phyloP scores from a whole-genome alignment of 345 rosid species.

The Salix purpurea region DNA sequence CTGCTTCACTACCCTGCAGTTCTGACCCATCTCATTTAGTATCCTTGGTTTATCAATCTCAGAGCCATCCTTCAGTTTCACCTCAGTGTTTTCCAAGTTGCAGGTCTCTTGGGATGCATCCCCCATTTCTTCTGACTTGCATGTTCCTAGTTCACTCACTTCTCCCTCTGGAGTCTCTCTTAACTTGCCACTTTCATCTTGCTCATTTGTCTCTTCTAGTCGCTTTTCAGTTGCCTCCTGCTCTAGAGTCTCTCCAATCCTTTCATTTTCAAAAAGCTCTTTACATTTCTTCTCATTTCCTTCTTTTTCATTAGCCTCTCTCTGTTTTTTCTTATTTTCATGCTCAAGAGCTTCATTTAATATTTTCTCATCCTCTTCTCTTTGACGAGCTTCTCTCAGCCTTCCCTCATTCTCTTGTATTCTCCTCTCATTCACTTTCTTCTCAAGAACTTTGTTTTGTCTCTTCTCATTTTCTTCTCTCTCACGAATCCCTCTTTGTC shows the following conservation, averaged over 20 bases:
- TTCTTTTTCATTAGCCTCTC: constrained; percentile 43
- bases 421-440: constrained; percentile 37
- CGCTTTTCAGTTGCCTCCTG: constrained; percentile 11
- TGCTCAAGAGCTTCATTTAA: constrained; percentile 34
- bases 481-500: constrained; percentile 35
- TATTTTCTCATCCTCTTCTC: constrained; percentile 39
- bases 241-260: constrained; percentile 24
- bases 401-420: constrained; percentile 33
- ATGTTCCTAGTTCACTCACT: constrained; percentile 34
- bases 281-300: constrained; percentile 35
- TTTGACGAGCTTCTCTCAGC: constrained; percentile 32
- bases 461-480: constrained; percentile 38
- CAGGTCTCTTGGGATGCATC: constrained; percentile 14
- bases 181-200: constrained; percentile 20
- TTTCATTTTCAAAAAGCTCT: constrained; percentile 28
- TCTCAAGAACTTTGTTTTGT: constrained; percentile 23
- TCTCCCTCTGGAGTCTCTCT: constrained; percentile 35
- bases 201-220: constrained; percentile 7
- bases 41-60: constrained; percentile 13
- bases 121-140: constrained; percentile 12
- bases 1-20: constrained; percentile 12
- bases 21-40: constrained; percentile 13
- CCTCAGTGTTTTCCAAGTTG: constrained; percentile 13
- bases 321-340: constrained; percentile 43
- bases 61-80: background rate